Percentiles rank a stretch among this genome's conserved stretches.
phyloP scores from a whole-genome alignment of 139 green algal species.

The Auxenochlorella pyrenoidosa region DNA sequence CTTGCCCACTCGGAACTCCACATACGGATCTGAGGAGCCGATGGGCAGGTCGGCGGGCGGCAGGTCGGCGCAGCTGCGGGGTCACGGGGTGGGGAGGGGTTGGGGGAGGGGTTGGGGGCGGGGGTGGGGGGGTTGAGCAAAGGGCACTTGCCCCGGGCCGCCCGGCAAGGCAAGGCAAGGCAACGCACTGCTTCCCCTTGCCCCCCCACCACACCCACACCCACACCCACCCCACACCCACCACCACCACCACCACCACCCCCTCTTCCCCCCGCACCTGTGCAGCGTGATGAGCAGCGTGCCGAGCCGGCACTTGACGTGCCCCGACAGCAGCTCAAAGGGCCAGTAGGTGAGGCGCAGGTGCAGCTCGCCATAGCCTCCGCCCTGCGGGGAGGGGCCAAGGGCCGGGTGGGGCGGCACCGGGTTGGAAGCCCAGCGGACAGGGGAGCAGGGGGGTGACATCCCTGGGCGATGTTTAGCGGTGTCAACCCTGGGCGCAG shows the following conservation, averaged over 20 bases:
- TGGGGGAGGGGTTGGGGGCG: not conserved
- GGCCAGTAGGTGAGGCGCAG: conserved; percentile 59
- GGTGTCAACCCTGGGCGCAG: no score
- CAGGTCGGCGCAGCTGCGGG: conserved; percentile 42
- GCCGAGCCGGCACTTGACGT: conserved; percentile 36
- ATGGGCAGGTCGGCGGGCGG: conserved; percentile 44
- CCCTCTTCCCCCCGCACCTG: not conserved
- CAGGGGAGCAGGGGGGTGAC: not conserved
- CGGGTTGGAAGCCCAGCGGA: not conserved
- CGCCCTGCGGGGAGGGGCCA: conserved; percentile 14
- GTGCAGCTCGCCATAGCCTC: conserved; percentile 49
- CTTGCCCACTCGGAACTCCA: conserved; percentile 48
- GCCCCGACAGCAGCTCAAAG: conserved; percentile 47
- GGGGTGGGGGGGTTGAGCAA: not conserved
- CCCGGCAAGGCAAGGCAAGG: not conserved
- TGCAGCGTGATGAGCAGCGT: conserved; percentile 44
- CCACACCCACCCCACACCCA: no score
- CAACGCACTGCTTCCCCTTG: no score
- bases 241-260: no score
- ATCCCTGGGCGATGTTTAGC: no score
- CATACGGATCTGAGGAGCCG: conserved; percentile 56
- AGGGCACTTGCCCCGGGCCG: not conserved
- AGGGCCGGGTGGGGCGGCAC: not conserved
- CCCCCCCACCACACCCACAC: no score
- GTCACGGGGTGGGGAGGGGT: not conserved